A percentile compares a stretch with the other conserved stretches of the same genome.
Evolutionary conservation across 2,329 filamentous ascomycete genomes (phyloP).

Genomic region (Spiromastix sp.): DNA sequence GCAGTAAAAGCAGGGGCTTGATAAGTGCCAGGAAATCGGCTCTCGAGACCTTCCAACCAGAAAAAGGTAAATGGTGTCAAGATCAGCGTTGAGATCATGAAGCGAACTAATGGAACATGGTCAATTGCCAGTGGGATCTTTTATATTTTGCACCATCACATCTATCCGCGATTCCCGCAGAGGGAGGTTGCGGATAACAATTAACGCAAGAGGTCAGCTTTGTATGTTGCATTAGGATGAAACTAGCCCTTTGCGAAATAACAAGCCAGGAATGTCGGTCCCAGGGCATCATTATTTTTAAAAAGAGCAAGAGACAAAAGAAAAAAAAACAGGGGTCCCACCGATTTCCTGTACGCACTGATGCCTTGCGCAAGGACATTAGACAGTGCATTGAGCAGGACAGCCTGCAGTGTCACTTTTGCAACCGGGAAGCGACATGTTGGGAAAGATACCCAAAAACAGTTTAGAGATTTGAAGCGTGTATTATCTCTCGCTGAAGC

Average conservation of each 20-base stretch:
- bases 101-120: slow-evolving; percentile 40
- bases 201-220: too few relatives aligned
- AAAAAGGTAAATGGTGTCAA: slow-evolving; percentile 48
- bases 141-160: too few relatives aligned
- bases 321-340: slow-evolving; percentile 14
- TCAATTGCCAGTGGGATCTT: slow-evolving; percentile 39
- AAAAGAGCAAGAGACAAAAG: slow-evolving; percentile 7
- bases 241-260: background rate
- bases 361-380: slow-evolving; percentile 48
- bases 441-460: too few relatives aligned
- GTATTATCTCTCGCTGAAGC: too few relatives aligned
- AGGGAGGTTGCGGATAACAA: too few relatives aligned
- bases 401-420: slow-evolving; percentile 44
- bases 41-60: slow-evolving; percentile 48
- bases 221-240: too few relatives aligned
- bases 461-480: too few relatives aligned
- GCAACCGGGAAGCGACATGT: slow-evolving; percentile 37
- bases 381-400: slow-evolving; percentile 41
- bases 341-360: slow-evolving; percentile 38
- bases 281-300: background rate
- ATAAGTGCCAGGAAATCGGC: slow-evolving; percentile 40
- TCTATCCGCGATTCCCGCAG: too few relatives aligned
- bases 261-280: background rate
- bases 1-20: slow-evolving; percentile 8
- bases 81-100: slow-evolving; percentile 43